Percentiles rank a stretch among this genome's conserved stretches.
phyloP scores from a whole-genome alignment of 2,329 filamentous ascomycete species.

The Colletotrichum viniferum region DNA sequence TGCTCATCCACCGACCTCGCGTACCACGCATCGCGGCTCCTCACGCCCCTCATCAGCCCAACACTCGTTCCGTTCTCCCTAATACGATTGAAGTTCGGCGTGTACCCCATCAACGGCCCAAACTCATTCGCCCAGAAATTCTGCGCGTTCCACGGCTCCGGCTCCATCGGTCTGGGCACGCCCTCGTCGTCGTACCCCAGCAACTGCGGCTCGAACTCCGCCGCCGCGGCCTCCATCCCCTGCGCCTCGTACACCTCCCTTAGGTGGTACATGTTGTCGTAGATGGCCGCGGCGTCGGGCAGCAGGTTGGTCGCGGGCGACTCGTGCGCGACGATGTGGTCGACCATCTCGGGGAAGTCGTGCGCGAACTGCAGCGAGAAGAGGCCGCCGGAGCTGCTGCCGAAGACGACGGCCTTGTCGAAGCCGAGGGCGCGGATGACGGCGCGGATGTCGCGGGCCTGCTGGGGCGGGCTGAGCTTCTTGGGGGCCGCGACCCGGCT shows the following conservation, averaged over 20 bases:
- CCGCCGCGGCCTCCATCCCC: conserved; percentile 23
- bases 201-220: conserved; percentile 24
- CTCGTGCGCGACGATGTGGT: conserved; percentile 35
- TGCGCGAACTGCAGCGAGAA: conserved; percentile 33
- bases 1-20: conserved; percentile 30
- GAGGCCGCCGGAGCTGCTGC: conserved; percentile 33
- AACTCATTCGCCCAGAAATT: conserved; percentile 37
- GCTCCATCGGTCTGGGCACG: conserved; percentile 20
- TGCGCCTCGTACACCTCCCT: conserved; percentile 25
- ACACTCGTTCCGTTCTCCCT: conserved; percentile 28
- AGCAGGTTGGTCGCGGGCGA: conserved; percentile 29
- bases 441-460: conserved; percentile 33
- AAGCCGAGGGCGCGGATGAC: conserved; percentile 31
- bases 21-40: conserved; percentile 32
- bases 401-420: conserved; percentile 30
- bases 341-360: conserved; percentile 31
- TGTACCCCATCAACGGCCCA: conserved; percentile 21
- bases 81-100: conserved; percentile 29
- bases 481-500: conserved; percentile 28
- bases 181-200: conserved; percentile 31
- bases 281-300: conserved; percentile 26
- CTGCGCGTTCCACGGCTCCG: conserved; percentile 25
- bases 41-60: conserved; percentile 29
- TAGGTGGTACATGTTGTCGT: conserved; percentile 27
- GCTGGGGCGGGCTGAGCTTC: conserved; percentile 29